These are phyloP conservation scores for Botrytis cinerea DNA, from an alignment of 2,329 filamentous ascomycete species.

Conservation along the genomic window DNA sequence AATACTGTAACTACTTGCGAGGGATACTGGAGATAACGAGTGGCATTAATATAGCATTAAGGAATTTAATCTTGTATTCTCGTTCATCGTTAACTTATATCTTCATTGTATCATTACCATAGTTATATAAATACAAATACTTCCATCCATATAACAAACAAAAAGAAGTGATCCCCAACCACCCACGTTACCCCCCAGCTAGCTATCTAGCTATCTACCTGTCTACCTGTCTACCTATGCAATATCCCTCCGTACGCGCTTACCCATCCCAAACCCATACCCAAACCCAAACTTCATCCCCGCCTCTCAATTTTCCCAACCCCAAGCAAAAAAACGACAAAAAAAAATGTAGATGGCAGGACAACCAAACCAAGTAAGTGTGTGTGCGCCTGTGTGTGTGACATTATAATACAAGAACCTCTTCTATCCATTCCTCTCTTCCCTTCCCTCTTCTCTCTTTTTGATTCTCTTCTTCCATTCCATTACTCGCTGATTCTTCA, in stretches of 20 bases:
- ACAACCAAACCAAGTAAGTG: conserved; percentile 21
- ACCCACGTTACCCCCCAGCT: neutral
- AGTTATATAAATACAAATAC: no score
- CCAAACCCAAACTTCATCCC: neutral
- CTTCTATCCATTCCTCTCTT: neutral
- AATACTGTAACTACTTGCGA: neutral
- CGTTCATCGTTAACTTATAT: neutral
- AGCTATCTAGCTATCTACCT: neutral
- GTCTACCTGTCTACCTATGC: neutral
- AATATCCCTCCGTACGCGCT: neutral
- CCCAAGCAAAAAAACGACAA: conserved; percentile 2
- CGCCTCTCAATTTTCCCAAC: conserved; percentile 13
- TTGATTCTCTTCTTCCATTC: conserved; percentile 9
- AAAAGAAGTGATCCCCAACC: neutral
- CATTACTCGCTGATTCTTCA: neutral
- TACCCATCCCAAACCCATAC: neutral
- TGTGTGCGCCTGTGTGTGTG: neutral
- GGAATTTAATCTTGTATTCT: neutral
- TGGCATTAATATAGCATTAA: neutral
- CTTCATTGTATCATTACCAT: neutral
- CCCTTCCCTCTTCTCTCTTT: neutral
- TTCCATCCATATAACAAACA: neutral
- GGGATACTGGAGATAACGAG: neutral
- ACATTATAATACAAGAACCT: conserved; percentile 20
- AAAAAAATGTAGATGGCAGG: conserved; percentile 30